These are phyloP conservation scores for Penicillium arizonense DNA, from an alignment of 495 filamentous ascomycete species.

Conservation along the genomic window DNA sequence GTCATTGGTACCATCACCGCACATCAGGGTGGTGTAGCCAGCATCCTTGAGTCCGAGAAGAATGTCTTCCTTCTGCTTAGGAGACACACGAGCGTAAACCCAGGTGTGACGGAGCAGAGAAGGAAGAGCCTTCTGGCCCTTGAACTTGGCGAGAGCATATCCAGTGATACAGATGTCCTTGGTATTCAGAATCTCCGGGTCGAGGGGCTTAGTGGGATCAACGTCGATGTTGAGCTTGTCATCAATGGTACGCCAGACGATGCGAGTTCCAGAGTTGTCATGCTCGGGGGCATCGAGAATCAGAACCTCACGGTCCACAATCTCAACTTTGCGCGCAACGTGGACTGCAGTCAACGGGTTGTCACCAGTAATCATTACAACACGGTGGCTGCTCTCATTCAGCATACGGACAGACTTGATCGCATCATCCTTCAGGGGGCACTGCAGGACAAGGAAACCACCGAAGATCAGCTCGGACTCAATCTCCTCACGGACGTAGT, in stretches of 20 bases:
- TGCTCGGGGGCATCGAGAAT: conserved; percentile 95
- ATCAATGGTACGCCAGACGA: conserved; percentile 95
- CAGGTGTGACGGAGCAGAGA: conserved; percentile 83
- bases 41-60: conserved; percentile 91
- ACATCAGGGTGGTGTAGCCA: conserved; percentile 98
- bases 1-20: conserved; percentile 97
- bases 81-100: conserved; percentile 98
- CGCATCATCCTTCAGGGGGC: conserved; percentile 94
- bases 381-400: conserved; percentile 97
- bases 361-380: conserved; percentile 99
- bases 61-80: conserved; percentile 99
- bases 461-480: conserved; percentile 84
- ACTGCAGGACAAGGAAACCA: conserved; percentile 93
- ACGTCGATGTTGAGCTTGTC: conserved; percentile 87
- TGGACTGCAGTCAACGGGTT: conserved; percentile 96
- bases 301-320: conserved; percentile 91
- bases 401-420: conserved; percentile 93
- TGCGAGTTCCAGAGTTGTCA: conserved; percentile 72
- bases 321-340: conserved; percentile 93
- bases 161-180: conserved; percentile 98
- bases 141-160: conserved; percentile 88
- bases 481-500: conserved; percentile 87
- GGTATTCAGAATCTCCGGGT: conserved; percentile 72
- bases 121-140: conserved; percentile 68
- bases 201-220: conserved; percentile 76